phyloP scores from a whole-genome alignment of 306 rosid species.

The Quercus robur region DNA sequence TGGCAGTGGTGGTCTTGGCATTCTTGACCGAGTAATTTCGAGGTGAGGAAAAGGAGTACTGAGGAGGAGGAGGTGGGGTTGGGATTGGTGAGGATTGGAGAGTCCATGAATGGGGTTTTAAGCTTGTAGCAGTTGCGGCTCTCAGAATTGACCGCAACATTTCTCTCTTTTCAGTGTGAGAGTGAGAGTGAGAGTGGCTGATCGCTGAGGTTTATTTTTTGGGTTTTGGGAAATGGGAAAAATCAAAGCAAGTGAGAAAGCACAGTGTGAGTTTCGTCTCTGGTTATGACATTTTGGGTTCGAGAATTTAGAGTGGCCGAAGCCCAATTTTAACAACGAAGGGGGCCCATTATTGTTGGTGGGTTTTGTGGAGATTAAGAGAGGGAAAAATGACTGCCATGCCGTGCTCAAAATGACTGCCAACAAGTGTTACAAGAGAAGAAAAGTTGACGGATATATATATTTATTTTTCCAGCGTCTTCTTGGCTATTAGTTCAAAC shows the following conservation, averaged over 20 bases:
- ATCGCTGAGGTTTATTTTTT: slow-evolving; percentile 21
- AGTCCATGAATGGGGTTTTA: slow-evolving; percentile 2
- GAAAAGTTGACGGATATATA: neutral
- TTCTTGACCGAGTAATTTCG: slow-evolving; percentile 43
- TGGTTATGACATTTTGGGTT: too few species aligned
- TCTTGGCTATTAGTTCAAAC: neutral
- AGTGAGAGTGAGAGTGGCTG: neutral
- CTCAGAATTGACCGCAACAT: too few species aligned
- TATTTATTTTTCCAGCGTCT: neutral
- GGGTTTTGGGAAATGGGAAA: slow-evolving; percentile 19
- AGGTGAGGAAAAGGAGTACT: neutral
- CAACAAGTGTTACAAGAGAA: neutral
- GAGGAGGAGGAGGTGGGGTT: neutral
- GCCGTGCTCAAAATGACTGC: neutral
- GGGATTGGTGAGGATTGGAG: slow-evolving; percentile 19
- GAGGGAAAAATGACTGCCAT: too few species aligned
- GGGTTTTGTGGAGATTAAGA: too few species aligned
- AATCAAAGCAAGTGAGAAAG: neutral
- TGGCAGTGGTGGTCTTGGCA: slow-evolving; percentile 23
- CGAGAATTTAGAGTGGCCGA: too few species aligned
- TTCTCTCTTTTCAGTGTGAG: neutral
- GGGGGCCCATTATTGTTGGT: too few species aligned
- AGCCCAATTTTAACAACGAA: too few species aligned
- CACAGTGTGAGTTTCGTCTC: neutral
- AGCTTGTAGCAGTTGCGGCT: too few species aligned